phyloP scores from a whole-genome alignment of 768 basidiomycete genomes.

The Kwoniella europaea region DNA sequence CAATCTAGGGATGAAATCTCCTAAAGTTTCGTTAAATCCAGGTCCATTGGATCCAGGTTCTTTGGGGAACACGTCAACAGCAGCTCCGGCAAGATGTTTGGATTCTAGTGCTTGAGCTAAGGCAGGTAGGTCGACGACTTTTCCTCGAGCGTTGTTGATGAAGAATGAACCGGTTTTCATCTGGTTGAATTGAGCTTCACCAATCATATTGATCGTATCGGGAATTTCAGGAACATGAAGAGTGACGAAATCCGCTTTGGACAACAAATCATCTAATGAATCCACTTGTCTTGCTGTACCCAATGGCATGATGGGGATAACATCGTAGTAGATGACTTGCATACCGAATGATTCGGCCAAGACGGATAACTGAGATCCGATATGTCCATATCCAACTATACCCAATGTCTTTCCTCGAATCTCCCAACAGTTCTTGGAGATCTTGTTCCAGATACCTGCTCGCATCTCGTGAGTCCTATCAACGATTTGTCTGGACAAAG shows the following conservation, averaged over 20 bases:
- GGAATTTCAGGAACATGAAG: constrained; percentile 95
- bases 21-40: constrained; percentile 82
- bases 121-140: constrained; percentile 92
- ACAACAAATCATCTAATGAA: constrained; percentile 72
- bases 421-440: constrained; percentile 98
- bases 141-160: constrained; percentile 96
- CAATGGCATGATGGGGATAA: constrained; percentile 95
- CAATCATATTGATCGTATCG: constrained; percentile 95
- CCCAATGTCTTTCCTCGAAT: constrained; percentile 96
- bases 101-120: constrained; percentile 78
- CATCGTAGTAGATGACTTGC: constrained; percentile 92
- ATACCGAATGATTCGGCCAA: constrained; percentile 96
- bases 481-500: constrained; percentile 89
- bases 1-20: constrained; percentile 78
- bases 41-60: constrained; percentile 92
- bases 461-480: constrained; percentile 87
- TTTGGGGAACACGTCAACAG: constrained; percentile 91
- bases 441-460: constrained; percentile 95
- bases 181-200: constrained; percentile 70
- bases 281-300: constrained; percentile 91
- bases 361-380: constrained; percentile 94
- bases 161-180: constrained; percentile 97
- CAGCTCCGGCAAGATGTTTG: constrained; percentile 87
- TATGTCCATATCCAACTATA: constrained; percentile 98
- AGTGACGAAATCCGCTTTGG: constrained; percentile 87